Evolutionary conservation across 208 protist species (phyloP).

Genomic region (Trypanosoma lewisi): DNA sequence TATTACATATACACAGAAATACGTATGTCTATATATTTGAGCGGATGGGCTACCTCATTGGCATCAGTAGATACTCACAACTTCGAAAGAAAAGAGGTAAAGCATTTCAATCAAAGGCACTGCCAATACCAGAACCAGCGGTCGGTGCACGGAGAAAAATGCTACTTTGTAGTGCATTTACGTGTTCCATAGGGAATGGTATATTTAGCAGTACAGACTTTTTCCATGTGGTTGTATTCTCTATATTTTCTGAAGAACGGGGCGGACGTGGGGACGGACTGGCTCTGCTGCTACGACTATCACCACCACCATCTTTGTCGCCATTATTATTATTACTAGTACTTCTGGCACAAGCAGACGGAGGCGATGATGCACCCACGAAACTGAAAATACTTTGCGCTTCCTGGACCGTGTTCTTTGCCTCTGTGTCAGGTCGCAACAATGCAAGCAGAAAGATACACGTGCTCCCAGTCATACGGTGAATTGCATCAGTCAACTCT

Average conservation of each 20-base stretch:
- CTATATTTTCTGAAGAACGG: background rate
- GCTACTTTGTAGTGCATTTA: slow-evolving; percentile 35
- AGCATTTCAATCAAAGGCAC: background rate
- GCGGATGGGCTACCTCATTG: too few relatives aligned
- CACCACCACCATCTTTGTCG: background rate
- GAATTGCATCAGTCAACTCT: slow-evolving; percentile 26
- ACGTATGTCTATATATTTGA: too few relatives aligned
- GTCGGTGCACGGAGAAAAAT: slow-evolving; percentile 36
- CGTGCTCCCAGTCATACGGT: slow-evolving; percentile 40
- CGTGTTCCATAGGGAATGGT: slow-evolving; percentile 29
- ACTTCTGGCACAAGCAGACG: background rate
- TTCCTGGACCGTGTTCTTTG: background rate
- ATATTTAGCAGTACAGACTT: slow-evolving; percentile 37
- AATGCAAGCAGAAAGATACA: slow-evolving; percentile 43
- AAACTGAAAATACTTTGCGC: slow-evolving; percentile 17
- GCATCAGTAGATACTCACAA: too few relatives aligned
- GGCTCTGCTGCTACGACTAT: background rate
- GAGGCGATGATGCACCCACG: background rate
- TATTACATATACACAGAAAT: too few relatives aligned
- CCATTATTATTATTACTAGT: too few relatives aligned
- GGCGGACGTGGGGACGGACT: background rate
- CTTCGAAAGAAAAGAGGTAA: background rate
- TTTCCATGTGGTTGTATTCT: slow-evolving; percentile 35
- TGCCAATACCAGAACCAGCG: background rate
- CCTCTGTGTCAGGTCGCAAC: slow-evolving; percentile 21